A percentile compares a stretch with the other conserved stretches of the same genome.
Evolutionary conservation across 352 stramenopile species (phyloP).

Genomic region (Phytophthora aleatoria): DNA sequence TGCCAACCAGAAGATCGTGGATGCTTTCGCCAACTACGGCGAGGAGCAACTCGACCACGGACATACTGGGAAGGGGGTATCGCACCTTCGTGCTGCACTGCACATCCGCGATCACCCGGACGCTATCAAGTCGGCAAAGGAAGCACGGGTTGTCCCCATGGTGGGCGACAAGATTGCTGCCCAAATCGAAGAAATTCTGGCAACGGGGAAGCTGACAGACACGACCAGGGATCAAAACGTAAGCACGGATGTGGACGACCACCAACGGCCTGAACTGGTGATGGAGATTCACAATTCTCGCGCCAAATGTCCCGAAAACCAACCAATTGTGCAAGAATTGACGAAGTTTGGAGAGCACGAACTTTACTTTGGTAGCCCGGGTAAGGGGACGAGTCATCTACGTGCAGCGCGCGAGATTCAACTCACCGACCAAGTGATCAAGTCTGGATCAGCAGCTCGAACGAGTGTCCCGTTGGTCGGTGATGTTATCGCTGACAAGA

Average conservation of each 20-base stretch:
- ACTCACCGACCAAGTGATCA: slow-evolving; percentile 51
- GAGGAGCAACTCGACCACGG: slow-evolving; percentile 58
- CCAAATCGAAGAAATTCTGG: slow-evolving; percentile 67
- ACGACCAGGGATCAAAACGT: slow-evolving; percentile 51
- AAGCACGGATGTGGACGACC: slow-evolving; percentile 40
- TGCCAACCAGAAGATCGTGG: slow-evolving; percentile 78
- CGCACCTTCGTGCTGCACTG: slow-evolving; percentile 67
- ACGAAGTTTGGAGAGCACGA: slow-evolving; percentile 75
- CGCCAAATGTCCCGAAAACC: slow-evolving; percentile 62
- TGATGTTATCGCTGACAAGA: slow-evolving; percentile 77
- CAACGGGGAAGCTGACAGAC: slow-evolving; percentile 59
- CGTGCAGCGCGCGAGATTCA: slow-evolving; percentile 70
- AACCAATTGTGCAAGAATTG: slow-evolving; percentile 67
- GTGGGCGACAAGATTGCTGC: slow-evolving; percentile 61
- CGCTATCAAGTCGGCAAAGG: slow-evolving; percentile 47
- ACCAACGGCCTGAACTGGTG: slow-evolving; percentile 53
- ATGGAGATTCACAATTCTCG: slow-evolving; percentile 46
- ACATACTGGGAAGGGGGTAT: slow-evolving; percentile 78
- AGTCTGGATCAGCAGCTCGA: slow-evolving; percentile 51
- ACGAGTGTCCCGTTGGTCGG: slow-evolving; percentile 59
- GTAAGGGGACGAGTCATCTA: slow-evolving; percentile 73
- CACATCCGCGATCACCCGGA: slow-evolving; percentile 59
- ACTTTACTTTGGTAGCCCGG: slow-evolving; percentile 70
- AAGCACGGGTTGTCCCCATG: slow-evolving; percentile 50
- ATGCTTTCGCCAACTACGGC: slow-evolving; percentile 73